These are phyloP conservation scores for Mycena vulgaris DNA, from an alignment of 768 basidiomycete species.

Conservation along the genomic window DNA sequence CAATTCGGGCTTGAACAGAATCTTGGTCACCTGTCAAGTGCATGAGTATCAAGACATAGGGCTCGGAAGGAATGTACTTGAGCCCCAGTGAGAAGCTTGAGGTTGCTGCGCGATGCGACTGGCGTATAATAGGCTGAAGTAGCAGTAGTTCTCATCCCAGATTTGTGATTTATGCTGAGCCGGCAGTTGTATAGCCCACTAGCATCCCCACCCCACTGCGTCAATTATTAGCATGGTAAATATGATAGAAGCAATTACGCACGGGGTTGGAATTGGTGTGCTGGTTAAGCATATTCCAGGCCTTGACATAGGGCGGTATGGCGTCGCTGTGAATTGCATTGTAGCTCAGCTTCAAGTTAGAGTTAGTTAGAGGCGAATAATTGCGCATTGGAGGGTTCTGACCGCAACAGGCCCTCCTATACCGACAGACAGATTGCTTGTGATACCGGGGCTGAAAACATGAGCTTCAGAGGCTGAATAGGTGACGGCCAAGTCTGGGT, in stretches of 20 bases:
- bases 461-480: not conserved
- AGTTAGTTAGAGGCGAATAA: not conserved
- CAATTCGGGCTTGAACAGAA: conserved; percentile 18
- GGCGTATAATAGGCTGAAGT: conserved; percentile 21
- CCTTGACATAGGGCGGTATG: conserved; percentile 5
- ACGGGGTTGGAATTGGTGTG: conserved; percentile 25
- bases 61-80: conserved; percentile 7
- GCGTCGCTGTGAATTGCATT: not conserved
- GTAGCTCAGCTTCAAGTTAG: conserved; percentile 9
- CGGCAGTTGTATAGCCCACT: conserved; percentile 10
- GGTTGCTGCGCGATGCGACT: conserved; percentile 4
- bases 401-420: conserved; percentile 23
- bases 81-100: conserved; percentile 15
- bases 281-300: conserved; percentile 18
- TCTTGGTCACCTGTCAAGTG: conserved; percentile 21
- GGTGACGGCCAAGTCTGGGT: conserved; percentile 1
- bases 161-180: conserved; percentile 1
- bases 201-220: conserved; percentile 10
- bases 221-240: too few relatives aligned
- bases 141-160: conserved; percentile 18
- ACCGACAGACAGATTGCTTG: not conserved
- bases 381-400: not conserved
- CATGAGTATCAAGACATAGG: not conserved
- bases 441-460: not conserved
- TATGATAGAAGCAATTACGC: too few relatives aligned